These are phyloP conservation scores for Paraphaeosphaeria minitans DNA, from an alignment of 2,329 filamentous ascomycete genomes.

Conservation along the genomic window DNA sequence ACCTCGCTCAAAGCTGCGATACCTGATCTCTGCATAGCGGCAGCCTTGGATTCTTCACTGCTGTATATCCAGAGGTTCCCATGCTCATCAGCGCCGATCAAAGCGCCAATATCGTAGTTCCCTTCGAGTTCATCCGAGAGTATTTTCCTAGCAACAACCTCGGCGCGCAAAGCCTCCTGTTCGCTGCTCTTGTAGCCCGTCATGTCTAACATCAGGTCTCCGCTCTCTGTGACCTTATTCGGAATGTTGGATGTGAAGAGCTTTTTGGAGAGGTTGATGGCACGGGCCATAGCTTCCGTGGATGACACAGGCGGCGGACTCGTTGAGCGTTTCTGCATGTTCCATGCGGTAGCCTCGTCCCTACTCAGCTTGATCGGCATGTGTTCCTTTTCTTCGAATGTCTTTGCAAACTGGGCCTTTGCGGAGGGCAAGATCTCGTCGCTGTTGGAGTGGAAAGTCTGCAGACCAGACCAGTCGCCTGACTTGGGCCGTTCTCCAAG, in stretches of 20 bases:
- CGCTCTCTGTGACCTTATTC: slow-evolving; percentile 86
- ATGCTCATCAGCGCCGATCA: slow-evolving; percentile 93
- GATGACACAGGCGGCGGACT: slow-evolving; percentile 74
- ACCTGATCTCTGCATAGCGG: slow-evolving; percentile 70
- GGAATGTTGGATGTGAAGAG: slow-evolving; percentile 90
- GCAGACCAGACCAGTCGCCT: slow-evolving; percentile 44
- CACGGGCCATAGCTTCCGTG: slow-evolving; percentile 79
- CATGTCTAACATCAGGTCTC: slow-evolving; percentile 98
- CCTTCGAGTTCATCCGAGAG: slow-evolving; percentile 91
- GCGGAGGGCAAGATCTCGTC: slow-evolving; percentile 59
- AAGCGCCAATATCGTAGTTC: slow-evolving; percentile 91
- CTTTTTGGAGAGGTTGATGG: slow-evolving; percentile 82
- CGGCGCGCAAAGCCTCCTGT: slow-evolving; percentile 86
- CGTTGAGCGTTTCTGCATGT: slow-evolving; percentile 60
- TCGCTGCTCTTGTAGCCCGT: slow-evolving; percentile 94
- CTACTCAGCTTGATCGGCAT: slow-evolving; percentile 41
- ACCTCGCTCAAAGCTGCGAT: slow-evolving; percentile 57
- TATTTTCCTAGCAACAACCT: slow-evolving; percentile 91
- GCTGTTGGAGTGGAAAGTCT: slow-evolving; percentile 54
- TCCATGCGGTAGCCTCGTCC: slow-evolving; percentile 44
- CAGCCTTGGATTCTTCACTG: slow-evolving; percentile 93
- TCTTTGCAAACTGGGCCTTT: slow-evolving; percentile 45
- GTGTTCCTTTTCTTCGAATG: slow-evolving; percentile 33
- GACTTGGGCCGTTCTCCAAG: slow-evolving; percentile 32
- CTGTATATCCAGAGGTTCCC: slow-evolving; percentile 99